Percentiles rank a stretch among this genome's conserved stretches.
Conservation (phyloP, 768 basidiomycete species). For the Galerina sulciceps region DNA sequence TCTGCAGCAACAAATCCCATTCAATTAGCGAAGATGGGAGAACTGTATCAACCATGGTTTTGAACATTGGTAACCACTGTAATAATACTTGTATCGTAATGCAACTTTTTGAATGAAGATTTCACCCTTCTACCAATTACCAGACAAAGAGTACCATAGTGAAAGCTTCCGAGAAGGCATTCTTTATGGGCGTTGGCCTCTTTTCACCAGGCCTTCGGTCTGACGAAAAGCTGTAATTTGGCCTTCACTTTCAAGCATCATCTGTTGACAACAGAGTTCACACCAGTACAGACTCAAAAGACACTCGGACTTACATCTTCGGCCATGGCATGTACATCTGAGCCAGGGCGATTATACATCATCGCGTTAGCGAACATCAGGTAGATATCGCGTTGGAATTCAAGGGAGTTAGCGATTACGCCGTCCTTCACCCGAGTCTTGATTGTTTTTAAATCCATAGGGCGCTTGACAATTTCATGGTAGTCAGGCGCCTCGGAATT, state of each 20-base stretch:
- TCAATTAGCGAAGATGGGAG: conserved; percentile 84
- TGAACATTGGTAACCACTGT: conserved; percentile 29
- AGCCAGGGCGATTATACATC: conserved; percentile 92
- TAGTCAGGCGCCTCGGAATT: conserved; percentile 90
- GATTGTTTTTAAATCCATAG: conserved; percentile 95
- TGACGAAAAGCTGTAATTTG: conserved; percentile 61
- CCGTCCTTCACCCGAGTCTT: conserved; percentile 87
- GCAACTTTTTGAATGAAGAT: background rate
- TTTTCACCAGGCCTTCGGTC: conserved; percentile 70
- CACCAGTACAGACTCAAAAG: background rate
- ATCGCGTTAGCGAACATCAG: conserved; percentile 97
- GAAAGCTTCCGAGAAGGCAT: background rate
- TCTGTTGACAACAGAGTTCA: conserved; percentile 17
- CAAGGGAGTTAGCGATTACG: conserved; percentile 75
- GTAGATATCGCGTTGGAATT: conserved; percentile 89
- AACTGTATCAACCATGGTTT: conserved; percentile 88
- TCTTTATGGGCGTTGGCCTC: conserved; percentile 36
- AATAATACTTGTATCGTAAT: background rate
- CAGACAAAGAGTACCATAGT: too few relatives aligned
- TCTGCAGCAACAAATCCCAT: conserved; percentile 86
- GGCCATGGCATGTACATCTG: conserved; percentile 89
- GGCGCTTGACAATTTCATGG: conserved; percentile 88
- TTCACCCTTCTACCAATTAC: too few relatives aligned
- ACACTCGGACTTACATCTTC: conserved; percentile 68
- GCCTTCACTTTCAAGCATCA: conserved; percentile 38